phyloP scores from a whole-genome alignment of 495 filamentous ascomycete genomes.

The Schizothecium vesticola region DNA sequence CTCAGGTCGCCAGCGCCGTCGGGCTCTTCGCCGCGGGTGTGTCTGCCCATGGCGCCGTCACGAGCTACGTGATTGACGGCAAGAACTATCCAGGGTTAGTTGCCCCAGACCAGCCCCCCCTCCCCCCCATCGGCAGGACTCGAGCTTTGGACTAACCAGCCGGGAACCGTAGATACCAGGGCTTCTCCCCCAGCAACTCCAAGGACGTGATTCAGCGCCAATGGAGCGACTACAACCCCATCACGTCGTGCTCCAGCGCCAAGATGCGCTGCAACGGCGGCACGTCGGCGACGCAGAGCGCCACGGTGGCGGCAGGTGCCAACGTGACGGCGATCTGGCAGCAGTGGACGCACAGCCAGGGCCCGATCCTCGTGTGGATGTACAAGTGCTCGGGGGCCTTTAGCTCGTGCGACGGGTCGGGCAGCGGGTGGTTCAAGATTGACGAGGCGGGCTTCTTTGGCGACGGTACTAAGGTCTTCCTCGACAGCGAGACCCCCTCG shows the following conservation, averaged over 20 bases:
- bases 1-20: constrained; percentile 16
- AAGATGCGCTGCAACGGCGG: constrained; percentile 55
- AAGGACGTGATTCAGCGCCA: constrained; percentile 50
- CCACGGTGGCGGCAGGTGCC: constrained; percentile 41
- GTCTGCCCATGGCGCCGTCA: constrained; percentile 52
- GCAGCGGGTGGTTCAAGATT: constrained; percentile 55
- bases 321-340: constrained; percentile 47
- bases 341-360: constrained; percentile 55
- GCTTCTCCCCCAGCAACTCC: constrained; percentile 40
- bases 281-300: constrained; percentile 38
- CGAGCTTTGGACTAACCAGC: constrained; percentile 1
- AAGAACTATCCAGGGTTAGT: constrained; percentile 45
- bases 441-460: constrained; percentile 49
- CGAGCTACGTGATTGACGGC: constrained; percentile 51
- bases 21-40: constrained; percentile 31
- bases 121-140: not conserved
- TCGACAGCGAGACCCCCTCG: constrained; percentile 25
- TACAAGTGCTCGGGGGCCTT: constrained; percentile 47
- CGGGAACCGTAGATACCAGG: constrained; percentile 40
- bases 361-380: constrained; percentile 53
- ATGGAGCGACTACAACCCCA: constrained; percentile 52
- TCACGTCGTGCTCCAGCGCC: constrained; percentile 32
- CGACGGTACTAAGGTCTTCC: constrained; percentile 26
- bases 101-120: not conserved
- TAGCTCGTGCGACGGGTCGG: constrained; percentile 40